Base-by-base conservation (phyloP, 2,329 filamentous ascomycete genomes). In the Aschersonia sp. region DNA sequence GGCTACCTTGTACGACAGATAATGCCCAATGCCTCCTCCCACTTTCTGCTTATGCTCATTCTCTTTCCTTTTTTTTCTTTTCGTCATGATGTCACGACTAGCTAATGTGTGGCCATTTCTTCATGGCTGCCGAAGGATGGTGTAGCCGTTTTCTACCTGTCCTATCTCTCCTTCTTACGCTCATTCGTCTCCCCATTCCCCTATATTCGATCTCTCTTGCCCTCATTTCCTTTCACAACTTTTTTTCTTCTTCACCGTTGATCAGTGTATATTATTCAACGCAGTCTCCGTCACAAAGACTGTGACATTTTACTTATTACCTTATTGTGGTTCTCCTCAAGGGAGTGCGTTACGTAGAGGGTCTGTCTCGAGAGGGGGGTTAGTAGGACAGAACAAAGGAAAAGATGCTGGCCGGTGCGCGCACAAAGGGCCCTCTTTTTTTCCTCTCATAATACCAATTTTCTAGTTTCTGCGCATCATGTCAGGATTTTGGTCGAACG, bases 231-330 rank as follows among this genome's bases (percentile, higher is more conserved):
- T 42, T 29, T n/a, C 9, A 11, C 40, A 33, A 35, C 39, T 47
- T 29, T 22, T 44, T 46, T 9, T 43, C 11, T 43, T 44, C 41
- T 44, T 44, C 22, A 14, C 43, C 41, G 40, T 32, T 35, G 40
- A 58, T 56, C 50, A 45, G 33, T 64, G 61, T 64, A 64, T 46
- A 60, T 56, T 60, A 47, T 54, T 57, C 54, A 53, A 45, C 41
- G 47, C 53, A 55, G 56, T 56, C 56, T 61, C 51, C 53, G 55
- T 44, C 54, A 54, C 51, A 50, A 54, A 57, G 56, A 54, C 58
- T 57, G 56, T 46, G 43, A 32, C 22, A 31, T 37, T 42, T 39
- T 22, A 22, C 22, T 22, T 22, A 22, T 22, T 4, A 22, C 22
- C 22, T 22, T 22, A 22, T 22, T 22, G 22, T 22, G 22, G 22